Base-by-base conservation (phyloP, 2,329 filamentous ascomycete species). In the Pseudogymnoascus sp. region DNA sequence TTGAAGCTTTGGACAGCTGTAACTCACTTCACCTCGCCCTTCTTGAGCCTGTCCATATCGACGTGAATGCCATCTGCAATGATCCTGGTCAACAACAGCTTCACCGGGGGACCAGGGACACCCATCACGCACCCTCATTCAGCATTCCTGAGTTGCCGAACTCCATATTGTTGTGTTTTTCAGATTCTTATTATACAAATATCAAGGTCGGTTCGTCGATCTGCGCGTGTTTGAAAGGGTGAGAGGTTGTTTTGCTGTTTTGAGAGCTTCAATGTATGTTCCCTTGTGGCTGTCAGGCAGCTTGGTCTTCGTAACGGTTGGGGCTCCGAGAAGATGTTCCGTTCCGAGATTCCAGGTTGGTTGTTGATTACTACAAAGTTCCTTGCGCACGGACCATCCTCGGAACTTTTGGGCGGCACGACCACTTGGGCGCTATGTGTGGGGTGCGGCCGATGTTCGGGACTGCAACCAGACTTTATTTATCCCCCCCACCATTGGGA, bases 41-140 rank as follows among this genome's bases (percentile, higher is more conserved):
- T 95, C 88, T 99, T 99, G 78, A 99, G 81, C 75, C 95, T 89
- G 74, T 98, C 91, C 95, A 99, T 99, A 76, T 99, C 95, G 72
- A 99, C 84, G 78, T 99, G 95, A 77, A 99, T 98, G 77, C 95
- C 95, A 93, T 99, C 95, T 98, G 73, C 14, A 60, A 37, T 51
- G 63, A 71, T 68, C 67, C 69, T 41, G 25, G 48, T 66, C 73
- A 71, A 74, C 72, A 69, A 73, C 43, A 67, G 60, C 60, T 61
- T 61, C 54, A 63, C 48, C 66, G 57, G 36, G 41, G 41, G 45
- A 65, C 66, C 63, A 41, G 63, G 63, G 68, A 65, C 66, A 67
- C 39, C 61, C 41, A 65, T 62, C 31, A 65, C 73, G 69, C 77
- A 87, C 86, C 86, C 80, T 88, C 85, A 71, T 83, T 87, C 71